These are phyloP conservation scores for Secale cereale DNA, from an alignment of 176 grass and related monocot species.

Conservation along the genomic window DNA sequence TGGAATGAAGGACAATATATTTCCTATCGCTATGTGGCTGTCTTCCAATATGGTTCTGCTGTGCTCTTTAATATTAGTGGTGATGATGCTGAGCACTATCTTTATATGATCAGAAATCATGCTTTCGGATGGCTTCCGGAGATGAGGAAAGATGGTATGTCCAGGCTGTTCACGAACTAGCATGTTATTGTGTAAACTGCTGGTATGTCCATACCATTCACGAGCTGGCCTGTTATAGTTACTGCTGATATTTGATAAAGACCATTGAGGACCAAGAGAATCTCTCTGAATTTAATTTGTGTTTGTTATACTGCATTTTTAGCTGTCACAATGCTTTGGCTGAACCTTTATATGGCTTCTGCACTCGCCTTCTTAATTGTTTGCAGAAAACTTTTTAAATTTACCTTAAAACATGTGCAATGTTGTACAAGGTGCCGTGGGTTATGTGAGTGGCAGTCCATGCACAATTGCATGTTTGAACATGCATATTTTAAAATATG, in stretches of 20 bases:
- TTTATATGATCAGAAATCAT: constrained; percentile 85
- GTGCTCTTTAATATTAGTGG: constrained; percentile 81
- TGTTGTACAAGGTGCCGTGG: neutral
- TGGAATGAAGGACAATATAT: constrained; percentile 53
- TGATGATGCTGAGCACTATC: constrained; percentile 78
- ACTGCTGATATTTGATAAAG: neutral
- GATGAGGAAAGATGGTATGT: constrained; percentile 85
- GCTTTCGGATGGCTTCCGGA: constrained; percentile 72
- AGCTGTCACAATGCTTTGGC: neutral
- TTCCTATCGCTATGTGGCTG: constrained; percentile 60
- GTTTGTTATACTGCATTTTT: neutral
- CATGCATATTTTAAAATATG: too few species aligned
- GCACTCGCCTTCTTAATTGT: neutral
- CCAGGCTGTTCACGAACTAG: neutral
- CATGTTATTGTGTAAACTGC: neutral
- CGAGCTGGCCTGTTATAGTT: neutral
- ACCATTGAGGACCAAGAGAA: neutral
- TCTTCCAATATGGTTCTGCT: constrained; percentile 87
- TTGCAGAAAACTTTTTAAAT: neutral
- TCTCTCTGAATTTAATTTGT: neutral
- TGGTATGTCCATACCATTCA: neutral
- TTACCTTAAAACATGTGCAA: too few species aligned
- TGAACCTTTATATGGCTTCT: neutral
- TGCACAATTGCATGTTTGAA: neutral
- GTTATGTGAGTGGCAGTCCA: neutral